Evolutionary conservation across 2,329 filamentous ascomycete species (phyloP).

Genomic region (Stachybotrys elegans): DNA sequence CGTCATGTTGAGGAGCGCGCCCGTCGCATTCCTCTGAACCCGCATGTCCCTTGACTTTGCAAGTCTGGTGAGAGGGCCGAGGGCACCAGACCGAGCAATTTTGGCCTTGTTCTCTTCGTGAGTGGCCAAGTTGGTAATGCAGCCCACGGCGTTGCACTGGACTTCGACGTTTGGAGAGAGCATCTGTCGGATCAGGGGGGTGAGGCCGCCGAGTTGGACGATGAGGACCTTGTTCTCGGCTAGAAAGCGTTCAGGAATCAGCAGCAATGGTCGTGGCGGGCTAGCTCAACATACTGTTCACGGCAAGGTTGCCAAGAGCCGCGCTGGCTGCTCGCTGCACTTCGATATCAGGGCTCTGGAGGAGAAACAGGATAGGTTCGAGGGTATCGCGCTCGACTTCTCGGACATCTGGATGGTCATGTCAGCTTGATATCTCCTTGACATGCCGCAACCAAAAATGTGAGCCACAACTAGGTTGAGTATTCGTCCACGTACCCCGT

Average conservation of each 20-base stretch:
- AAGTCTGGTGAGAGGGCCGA: slow-evolving; percentile 83
- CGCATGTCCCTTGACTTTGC: slow-evolving; percentile 99
- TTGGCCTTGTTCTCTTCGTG: slow-evolving; percentile 99
- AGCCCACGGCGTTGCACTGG: slow-evolving; percentile 97
- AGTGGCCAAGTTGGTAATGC: slow-evolving; percentile 96
- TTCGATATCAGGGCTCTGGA: slow-evolving; percentile 94
- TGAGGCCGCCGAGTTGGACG: slow-evolving; percentile 83
- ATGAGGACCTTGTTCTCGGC: slow-evolving; percentile 98
- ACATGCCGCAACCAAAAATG: slow-evolving; percentile 1
- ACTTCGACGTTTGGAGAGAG: slow-evolving; percentile 97
- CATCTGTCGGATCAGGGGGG: slow-evolving; percentile 95
- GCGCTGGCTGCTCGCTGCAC: slow-evolving; percentile 96
- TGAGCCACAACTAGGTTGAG: neutral
- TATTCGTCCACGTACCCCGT: slow-evolving; percentile 62
- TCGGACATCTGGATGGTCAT: slow-evolving; percentile 69
- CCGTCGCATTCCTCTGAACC: slow-evolving; percentile 94
- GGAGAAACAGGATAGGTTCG: slow-evolving; percentile 89
- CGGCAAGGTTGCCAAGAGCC: slow-evolving; percentile 89
- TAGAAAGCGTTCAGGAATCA: slow-evolving; percentile 44
- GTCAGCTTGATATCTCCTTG: neutral
- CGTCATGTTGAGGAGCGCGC: slow-evolving; percentile 96
- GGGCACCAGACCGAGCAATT: slow-evolving; percentile 89
- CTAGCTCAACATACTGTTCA: slow-evolving; percentile 72
- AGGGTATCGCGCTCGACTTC: slow-evolving; percentile 94
- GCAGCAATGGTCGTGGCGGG: neutral